Base-by-base conservation (phyloP, 768 basidiomycete species). In the Pisolithus tinctorius region DNA sequence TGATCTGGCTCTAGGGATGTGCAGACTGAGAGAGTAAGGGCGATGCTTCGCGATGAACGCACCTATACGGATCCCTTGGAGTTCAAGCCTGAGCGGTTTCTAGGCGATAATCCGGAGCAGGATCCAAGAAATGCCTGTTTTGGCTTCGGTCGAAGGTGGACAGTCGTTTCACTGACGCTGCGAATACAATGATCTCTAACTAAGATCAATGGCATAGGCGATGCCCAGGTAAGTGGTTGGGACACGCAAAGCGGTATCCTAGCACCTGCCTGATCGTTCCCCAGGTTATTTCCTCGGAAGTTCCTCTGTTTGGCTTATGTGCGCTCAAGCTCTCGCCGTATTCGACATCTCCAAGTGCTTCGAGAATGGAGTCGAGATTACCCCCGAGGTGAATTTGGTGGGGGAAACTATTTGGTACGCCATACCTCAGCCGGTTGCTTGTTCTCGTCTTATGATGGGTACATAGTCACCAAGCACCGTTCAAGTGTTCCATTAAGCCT, bases 401-500 rank as follows among this genome's bases (percentile, higher is more conserved):
- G 68, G 72, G 0, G 78, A 78, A 2, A 65, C 66, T 0, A 68
- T 81, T 47, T 74, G 71, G 79, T 78, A 49, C 41, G 26, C 10
- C 17, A 10, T 46, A 11, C 29, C 20, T 20, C 20, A 20, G 20
- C 20, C 20, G 20, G 20, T 20, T 20, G 20, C 20, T 20, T 20
- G 20, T 36, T 27, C 26, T 50, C 64, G 7, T 49, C 26, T 13
- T 78, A 81, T 63, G 60, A 75, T 8, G 75, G 20, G 80, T 58
- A 69, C 72, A 6, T 20, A 65, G 63, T 13, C 82, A 81, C 56
- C 79, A 77, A 2, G 75, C 20, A 20, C 20, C 20, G 20, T 20
- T 20, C 20, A 20, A 70, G 55, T 84, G 76, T 61, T 61, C 64
- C n/a, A 75, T 84, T 55, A 74, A 64, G 41, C 76, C 79, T 14